Evolutionary conservation across 2,329 filamentous ascomycete genomes (phyloP), one percentile per base, ranked within the genome.

Genomic region (Scorias spongiosa): DNA sequence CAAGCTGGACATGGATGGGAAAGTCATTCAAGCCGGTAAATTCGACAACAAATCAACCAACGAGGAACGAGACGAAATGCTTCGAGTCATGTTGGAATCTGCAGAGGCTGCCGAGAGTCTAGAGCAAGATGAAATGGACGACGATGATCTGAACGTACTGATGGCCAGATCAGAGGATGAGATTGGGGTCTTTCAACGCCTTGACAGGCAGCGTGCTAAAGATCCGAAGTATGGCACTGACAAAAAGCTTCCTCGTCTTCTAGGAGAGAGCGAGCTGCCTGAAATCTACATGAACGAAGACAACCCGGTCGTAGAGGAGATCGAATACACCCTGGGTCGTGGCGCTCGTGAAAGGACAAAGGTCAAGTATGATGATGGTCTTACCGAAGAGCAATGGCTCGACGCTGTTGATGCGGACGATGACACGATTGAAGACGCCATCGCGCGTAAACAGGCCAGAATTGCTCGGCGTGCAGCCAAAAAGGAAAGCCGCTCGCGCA

Each of bases 41-140:
- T 98, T 98, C 68, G 91, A 98, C 56, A 96, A 98, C 69, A 98
- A 96, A 61, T 98, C 91, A 1, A 96, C 91, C 0, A 91, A 95
- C 62, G 93, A 93, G 44, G 91, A 98, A 65, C 85, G 91, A 72
- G 91, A 98, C 58, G 89, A 91, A 38, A 89, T 98, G 77, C 71
- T 98, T 54, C 80, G 91, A 56, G 93, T 93, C 41, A 78, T 98
- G 58, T 72, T 98, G 48, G 91, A 98, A 62, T 82, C 81, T 46
- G 78, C 78, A 3, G 78, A 81, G 57, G 74, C 72, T 32, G 75
- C 75, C 2, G 78, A 81, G 37, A 72, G 70, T 47, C 78, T 88
- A 45, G 87, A 94, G 50, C 84, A 93, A 56, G 88, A 95, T 47
- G 91, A 98, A 63, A 94, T 96, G 84, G 91, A 98, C 53, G 91